Evolutionary conservation across 768 basidiomycete genomes (phyloP).

Genomic region (Panaeolus cyanescens): DNA sequence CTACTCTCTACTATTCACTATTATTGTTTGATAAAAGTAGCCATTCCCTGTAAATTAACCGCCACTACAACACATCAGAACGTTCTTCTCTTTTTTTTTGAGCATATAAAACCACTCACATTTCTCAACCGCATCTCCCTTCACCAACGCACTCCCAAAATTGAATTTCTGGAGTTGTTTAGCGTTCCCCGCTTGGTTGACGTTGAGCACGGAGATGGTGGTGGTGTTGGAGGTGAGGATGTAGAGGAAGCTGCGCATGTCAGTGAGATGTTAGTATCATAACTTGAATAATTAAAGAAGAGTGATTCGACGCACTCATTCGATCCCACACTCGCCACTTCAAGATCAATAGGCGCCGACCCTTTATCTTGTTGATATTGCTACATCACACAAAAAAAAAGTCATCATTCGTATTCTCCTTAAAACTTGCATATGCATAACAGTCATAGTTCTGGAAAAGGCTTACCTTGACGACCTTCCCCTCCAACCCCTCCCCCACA

Average conservation of each 20-base stretch:
- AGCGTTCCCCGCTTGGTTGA: conserved; percentile 28
- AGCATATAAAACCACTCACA: neutral
- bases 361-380: conserved; percentile 40
- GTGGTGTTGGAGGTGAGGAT: conserved; percentile 28
- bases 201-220: conserved; percentile 24
- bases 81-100: too few relatives aligned
- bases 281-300: neutral
- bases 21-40: neutral
- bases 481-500: conserved; percentile 45
- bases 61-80: neutral
- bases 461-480: conserved; percentile 43
- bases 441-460: too few relatives aligned
- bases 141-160: conserved; percentile 17
- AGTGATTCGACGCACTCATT: conserved; percentile 31
- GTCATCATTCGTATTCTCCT: too few relatives aligned
- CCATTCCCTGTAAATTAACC: neutral
- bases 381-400: conserved; percentile 14
- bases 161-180: conserved; percentile 24
- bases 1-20: too few relatives aligned
- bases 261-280: neutral
- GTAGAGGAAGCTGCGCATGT: conserved; percentile 24
- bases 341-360: conserved; percentile 41
- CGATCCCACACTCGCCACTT: conserved; percentile 35
- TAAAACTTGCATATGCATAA: too few relatives aligned
- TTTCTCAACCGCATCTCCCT: neutral